Evolutionary conservation across 345 rosid species (phyloP).

Genomic region (Eucalyptus dawsonii): DNA sequence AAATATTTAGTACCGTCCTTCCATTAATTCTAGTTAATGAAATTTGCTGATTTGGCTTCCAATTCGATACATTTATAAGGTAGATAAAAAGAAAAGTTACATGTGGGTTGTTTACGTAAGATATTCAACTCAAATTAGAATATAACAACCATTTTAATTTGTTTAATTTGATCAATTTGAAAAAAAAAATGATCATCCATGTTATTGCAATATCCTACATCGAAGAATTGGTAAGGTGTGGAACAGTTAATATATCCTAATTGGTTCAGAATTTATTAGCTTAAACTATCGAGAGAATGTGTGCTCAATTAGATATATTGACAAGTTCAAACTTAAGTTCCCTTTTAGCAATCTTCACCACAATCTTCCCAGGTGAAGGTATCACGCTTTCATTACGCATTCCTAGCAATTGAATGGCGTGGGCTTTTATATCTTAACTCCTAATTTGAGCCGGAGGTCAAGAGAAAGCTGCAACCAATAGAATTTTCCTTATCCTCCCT

Average conservation of each 20-base stretch:
- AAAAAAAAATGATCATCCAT: too few relatives aligned
- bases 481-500: too few relatives aligned
- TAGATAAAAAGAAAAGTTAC: not conserved
- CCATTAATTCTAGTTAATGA: not conserved
- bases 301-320: not conserved
- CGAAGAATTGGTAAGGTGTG: accelerated
- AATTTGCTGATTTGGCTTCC: not conserved
- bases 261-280: too few relatives aligned
- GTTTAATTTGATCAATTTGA: too few relatives aligned
- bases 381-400: too few relatives aligned
- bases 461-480: too few relatives aligned
- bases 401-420: not conserved
- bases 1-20: not conserved
- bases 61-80: too few relatives aligned
- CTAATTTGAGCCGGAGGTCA: too few relatives aligned
- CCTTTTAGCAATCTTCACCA: not conserved
- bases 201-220: too few relatives aligned
- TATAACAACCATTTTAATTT: not conserved
- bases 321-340: not conserved
- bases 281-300: not conserved
- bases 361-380: not conserved
- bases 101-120: not conserved
- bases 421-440: too few relatives aligned
- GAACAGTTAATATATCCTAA: too few relatives aligned
- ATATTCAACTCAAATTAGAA: not conserved